phyloP scores from a whole-genome alignment of 2,329 filamentous ascomycete genomes.

The Fusarium marasasianum region DNA sequence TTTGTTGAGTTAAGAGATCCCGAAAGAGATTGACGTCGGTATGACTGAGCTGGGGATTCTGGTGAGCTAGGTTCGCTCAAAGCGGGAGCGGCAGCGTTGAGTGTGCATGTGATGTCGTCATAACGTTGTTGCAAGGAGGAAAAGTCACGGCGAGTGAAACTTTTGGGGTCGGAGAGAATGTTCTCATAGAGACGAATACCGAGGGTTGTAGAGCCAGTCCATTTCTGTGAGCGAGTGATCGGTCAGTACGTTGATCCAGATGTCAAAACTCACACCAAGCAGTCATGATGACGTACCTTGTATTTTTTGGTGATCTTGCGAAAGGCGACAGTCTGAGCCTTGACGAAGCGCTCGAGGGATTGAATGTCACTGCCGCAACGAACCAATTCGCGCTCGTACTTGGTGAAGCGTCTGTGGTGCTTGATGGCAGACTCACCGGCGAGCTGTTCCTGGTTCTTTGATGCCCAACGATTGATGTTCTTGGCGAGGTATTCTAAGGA shows the following conservation, averaged over 20 bases:
- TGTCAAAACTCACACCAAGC: not conserved
- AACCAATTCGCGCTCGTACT: constrained; percentile 62
- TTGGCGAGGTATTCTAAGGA: constrained; percentile 58
- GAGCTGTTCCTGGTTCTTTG: constrained; percentile 48
- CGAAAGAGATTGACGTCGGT: constrained; percentile 12
- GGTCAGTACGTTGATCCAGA: not conserved
- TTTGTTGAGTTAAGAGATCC: constrained; percentile 12
- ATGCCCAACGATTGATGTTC: constrained; percentile 58
- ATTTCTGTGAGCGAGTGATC: constrained; percentile 65
- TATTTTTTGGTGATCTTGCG: constrained; percentile 89
- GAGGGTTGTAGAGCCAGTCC: constrained; percentile 77
- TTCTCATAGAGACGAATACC: constrained; percentile 72
- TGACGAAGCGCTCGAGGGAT: constrained; percentile 75
- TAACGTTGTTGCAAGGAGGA: constrained; percentile 60
- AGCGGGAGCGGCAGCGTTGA: constrained; percentile 57
- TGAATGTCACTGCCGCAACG: constrained; percentile 76
- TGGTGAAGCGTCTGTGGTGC: constrained; percentile 62
- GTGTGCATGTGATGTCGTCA: constrained; percentile 58
- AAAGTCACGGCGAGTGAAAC: constrained; percentile 76
- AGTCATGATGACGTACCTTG: constrained; percentile 51
- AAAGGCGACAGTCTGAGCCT: constrained; percentile 79
- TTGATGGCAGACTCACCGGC: constrained; percentile 51
- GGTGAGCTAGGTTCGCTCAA: constrained; percentile 54
- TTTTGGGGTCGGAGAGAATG: constrained; percentile 72
- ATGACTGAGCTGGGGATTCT: constrained; percentile 35